These are phyloP conservation scores for Coemansia sp. DNA, from an alignment of 192 early-diverging fungal genomes.

Conservation along the genomic window DNA sequence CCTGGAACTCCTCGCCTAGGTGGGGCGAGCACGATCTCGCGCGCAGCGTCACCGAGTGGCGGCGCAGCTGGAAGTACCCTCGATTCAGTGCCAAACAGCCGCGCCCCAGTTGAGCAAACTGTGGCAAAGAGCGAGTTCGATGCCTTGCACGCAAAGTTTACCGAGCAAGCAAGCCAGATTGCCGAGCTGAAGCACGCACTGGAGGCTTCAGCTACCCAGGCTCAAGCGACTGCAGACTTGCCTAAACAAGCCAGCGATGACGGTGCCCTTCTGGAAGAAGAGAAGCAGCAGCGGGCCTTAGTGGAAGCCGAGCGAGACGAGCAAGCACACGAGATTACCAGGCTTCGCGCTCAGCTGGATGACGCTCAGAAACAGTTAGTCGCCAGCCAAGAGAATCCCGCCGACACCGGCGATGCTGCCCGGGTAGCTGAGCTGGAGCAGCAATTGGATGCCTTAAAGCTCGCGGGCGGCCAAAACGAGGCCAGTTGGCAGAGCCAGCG, in stretches of 20 bases:
- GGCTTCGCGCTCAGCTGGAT: slow-evolving; percentile 11
- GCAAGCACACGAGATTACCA: slow-evolving; percentile 11
- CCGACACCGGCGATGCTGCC: background rate
- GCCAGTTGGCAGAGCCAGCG: slow-evolving; percentile 25
- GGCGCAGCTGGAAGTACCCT: background rate
- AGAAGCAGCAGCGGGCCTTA: slow-evolving; percentile 15
- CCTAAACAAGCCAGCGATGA: background rate
- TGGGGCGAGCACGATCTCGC: slow-evolving; percentile 15
- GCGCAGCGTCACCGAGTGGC: slow-evolving; percentile 28
- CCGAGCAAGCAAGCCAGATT: slow-evolving; percentile 21
- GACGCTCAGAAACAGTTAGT: slow-evolving; percentile 9
- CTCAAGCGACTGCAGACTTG: background rate
- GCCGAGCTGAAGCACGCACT: slow-evolving; percentile 26
- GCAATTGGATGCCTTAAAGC: slow-evolving; percentile 18
- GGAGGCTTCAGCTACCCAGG: slow-evolving; percentile 5
- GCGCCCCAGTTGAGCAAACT: slow-evolving; percentile 8
- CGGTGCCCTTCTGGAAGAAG: slow-evolving; percentile 9
- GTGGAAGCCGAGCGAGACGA: slow-evolving; percentile 22
- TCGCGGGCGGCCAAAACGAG: slow-evolving; percentile 9
- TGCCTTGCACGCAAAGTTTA: slow-evolving; percentile 20
- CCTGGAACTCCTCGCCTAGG: slow-evolving; percentile 34
- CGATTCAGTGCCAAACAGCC: background rate
- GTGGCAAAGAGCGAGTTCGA: slow-evolving; percentile 36
- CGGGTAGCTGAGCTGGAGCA: slow-evolving; percentile 28
- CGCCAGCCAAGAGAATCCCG: background rate